Evolutionary conservation across 1,284 basidiomycete genomes (phyloP), one percentile per base, ranked within the genome.

Genomic region (Naganishia albida): DNA sequence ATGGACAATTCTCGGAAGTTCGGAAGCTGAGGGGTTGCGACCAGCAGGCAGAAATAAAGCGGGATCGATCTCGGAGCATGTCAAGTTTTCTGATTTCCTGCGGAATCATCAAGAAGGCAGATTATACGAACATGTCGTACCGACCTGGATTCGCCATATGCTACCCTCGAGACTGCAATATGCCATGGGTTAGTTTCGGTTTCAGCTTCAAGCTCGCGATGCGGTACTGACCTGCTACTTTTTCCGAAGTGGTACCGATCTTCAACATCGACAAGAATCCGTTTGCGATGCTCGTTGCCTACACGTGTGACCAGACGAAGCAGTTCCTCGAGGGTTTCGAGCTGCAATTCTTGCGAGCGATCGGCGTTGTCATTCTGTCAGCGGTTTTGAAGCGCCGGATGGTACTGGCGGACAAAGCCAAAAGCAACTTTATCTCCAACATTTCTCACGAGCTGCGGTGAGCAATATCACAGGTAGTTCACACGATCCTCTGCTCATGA

Each of bases 231-330:
- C 10, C 7, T 20, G 13, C 20, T 23, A 3, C 28, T 48, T 52
- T 46, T 28, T 18, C 18, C 20, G 6, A 30, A 90, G 89, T 86
- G 62, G 90, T 95, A 20, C 94, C 93, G 1, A 89, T 97, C 55
- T 94, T 91, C 77, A 94, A 94, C 69, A 87, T 96, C 63, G 91
- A 96, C 80, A 91, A 93, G 78, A 87, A 89, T 63, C 93, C 93
- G 0, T 97, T 97, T 73, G 92, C 92, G 2, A 78, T 98, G 71
- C 82, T 98, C 42, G 94, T 91, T 72, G 92, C 91, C 3, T 96
- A 94, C 78, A 89, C 88, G 0, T 86, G 86, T 48, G 86, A 89
- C 71, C 85, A 89, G 70, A 84, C 85, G 12, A 88, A 89, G 73
- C 86, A 90, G 72, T 89, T 89, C 78, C 80, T 94, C 72, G 90